Base-by-base conservation (phyloP, 2,329 filamentous ascomycete genomes). In the Cryphonectria radicalis region DNA sequence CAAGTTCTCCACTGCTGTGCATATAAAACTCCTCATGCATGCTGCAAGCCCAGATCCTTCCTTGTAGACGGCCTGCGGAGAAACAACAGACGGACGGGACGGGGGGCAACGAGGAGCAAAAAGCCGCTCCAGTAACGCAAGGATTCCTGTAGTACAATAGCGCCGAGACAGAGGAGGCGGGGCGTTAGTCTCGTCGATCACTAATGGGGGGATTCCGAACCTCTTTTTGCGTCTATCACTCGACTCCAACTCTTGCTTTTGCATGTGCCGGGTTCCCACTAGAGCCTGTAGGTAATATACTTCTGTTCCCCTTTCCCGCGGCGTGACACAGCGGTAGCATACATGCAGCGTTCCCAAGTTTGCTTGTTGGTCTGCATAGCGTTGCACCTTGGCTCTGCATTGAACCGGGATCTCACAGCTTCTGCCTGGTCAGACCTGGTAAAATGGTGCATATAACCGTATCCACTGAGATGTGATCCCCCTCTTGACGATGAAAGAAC, bases 381-480 rank as follows among this genome's bases (percentile, higher is more conserved):
- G 40, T 22, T 35, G 42, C 43, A 35, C 63, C 25, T 37, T 28
- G 37, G 4, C 22, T 5, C 28, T 46, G n/a, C 62, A 46, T 46
- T 46, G 10, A 13, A 40, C 37, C 46, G 64, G 46, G 43, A 25
- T 63, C 42, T 70, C 40, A 72, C 50, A 72, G n/a, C 53, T 67
- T 72, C 57, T 66, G 63, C 63, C 67, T 62, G 35, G 59, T 59
- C 14, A 59, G 67, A 14, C 14, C 57, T 32, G 70, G 43, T 42
- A 53, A 11, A 40, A 72, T 72, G 43, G 37, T 70, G 59, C 70
- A 72, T 22, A 85, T 80, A 68, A 89, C 77, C 75, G 84, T 84
- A 0, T 88, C 88, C 73, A 89, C 88, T 0, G 81, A 84, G 2
- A 90, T 85, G 73, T 89, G 88, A 66, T 86, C 84, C 7, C 82